A percentile compares a stretch with the other conserved stretches of the same genome.
Evolutionary conservation across 495 filamentous ascomycete genomes (phyloP).

Genomic region (Symbiotaphrina buchneri): DNA sequence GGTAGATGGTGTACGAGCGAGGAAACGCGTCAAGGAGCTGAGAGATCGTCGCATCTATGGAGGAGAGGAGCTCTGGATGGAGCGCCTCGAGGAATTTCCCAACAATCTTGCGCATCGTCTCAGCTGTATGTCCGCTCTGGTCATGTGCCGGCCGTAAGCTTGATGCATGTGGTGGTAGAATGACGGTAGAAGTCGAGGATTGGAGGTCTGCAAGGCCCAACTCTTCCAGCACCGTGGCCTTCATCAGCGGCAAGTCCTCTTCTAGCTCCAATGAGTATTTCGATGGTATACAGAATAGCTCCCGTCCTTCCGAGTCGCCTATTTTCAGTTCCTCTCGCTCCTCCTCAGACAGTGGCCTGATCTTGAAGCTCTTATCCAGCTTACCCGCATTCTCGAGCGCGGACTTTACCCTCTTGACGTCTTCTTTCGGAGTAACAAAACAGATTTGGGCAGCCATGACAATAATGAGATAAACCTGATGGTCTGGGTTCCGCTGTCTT

Average conservation of each 20-base stretch:
- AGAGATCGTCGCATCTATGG: background rate
- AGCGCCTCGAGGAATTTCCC: background rate
- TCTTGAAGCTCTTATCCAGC: background rate
- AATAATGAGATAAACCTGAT: no score
- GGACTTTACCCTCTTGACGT: background rate
- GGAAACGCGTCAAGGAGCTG: background rate
- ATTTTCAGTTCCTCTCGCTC: background rate
- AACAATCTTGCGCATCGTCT: no score
- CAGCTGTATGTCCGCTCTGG: background rate
- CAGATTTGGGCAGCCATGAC: background rate
- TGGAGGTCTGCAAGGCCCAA: conserved; percentile 1
- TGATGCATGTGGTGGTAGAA: conserved; percentile 1
- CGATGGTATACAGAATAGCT: background rate
- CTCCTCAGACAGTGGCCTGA: background rate
- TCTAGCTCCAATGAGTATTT: background rate
- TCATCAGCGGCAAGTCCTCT: background rate
- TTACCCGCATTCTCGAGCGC: background rate
- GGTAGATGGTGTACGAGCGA: conserved; percentile 1
- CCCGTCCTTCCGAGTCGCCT: background rate
- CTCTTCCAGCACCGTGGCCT: background rate
- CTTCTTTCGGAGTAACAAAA: background rate
- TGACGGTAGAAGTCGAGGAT: background rate
- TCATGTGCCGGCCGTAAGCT: background rate
- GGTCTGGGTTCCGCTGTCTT: no score
- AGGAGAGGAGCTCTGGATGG: background rate